Base-by-base conservation (phyloP, 1,284 basidiomycete genomes). In the Trichosporon ovoides region DNA sequence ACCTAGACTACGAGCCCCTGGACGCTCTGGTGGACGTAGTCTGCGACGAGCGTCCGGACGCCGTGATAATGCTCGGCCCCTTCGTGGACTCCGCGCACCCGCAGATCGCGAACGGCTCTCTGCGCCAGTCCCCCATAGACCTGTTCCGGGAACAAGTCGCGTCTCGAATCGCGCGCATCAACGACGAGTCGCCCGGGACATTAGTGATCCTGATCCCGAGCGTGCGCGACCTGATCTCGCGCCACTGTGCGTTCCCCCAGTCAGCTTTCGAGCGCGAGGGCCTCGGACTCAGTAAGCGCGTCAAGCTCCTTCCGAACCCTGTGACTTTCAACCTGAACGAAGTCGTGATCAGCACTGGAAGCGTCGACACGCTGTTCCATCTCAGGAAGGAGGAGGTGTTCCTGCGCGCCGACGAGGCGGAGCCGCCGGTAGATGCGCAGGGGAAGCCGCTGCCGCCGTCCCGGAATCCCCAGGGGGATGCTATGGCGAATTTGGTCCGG, bases 201-300 rank as follows among this genome's bases (percentile, higher is more conserved):
- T 82, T 83, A 4, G 82, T 88, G 9, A 78, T 96, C 12, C 71
- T 98, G 38, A 79, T 97, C 1, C 93, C 96, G 2, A 89, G 87
- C 61, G 81, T 90, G 11, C 81, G 86, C 35, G 95, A 99, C 70
- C 73, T 95, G 16, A 77, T 92, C 60, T 88, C 84, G 66, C 78
- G 82, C 49, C 91, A 96, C 71, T 83, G 84, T 1, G 91, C 90
- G 13, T 96, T 86, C 73, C 96, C 96, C 0, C 96, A 99, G 73
- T 82, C 84, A 28, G 85, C 87, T 62, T 77, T 95, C 33, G 78
- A 79, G 28, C 73, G 78, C 40, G 78, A 80, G 6, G 66, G 70
- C 6, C 64, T 81, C 4, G 75, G 73, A 3, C 57, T 81, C 19
- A 71, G 76, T 13, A 80, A 79, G 88, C 82, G 86, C 60, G 84